Evolutionary conservation across 2,329 filamentous ascomycete genomes (phyloP), one percentile per base, ranked within the genome.

Genomic region (Exophiala viscosa): DNA sequence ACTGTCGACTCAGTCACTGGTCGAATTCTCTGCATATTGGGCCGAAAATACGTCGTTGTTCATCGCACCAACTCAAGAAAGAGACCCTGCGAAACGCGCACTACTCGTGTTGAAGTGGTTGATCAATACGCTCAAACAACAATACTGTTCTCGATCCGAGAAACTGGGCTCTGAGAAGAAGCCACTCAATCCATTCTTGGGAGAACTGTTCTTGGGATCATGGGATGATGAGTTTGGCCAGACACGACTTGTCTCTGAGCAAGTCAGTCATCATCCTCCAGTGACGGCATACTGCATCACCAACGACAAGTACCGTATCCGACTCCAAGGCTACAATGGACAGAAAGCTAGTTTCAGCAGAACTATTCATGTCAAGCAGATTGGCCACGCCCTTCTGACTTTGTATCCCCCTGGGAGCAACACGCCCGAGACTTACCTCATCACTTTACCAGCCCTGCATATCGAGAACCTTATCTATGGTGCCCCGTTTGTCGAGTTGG

Each of bases 271-370:
- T 70, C 93, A 99, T 68, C 92, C 92, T 47, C 92, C 93, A 2
- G 90, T 90, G 33, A 99, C 92, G 1, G 93, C 92, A 39, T 99
- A 97, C 75, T 86, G 84, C 67, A 95, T 97, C 69, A 86, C 83
- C 72, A 97, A 99, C 72, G 76, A 86, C 58, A 83, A 89, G 66
- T 83, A 93, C 57, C 90, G 90, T 54, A 83, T 97, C 45, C 61
- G 76, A 63, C 69, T 86, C 17, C 77, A 84, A 74, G 92, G 92
- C 48, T 96, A 96, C 75, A 96, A 97, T 66, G 92, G 88, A 13
- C 93, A 97, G 68, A 97, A 96, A 71, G 91, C 92, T 3, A 95
- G 90, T 13, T 96, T 99, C 72, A 88, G 87, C 58, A 86, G 87
- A 62, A 96, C 92, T 40, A 96, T 97, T 70, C 87, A 92, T 65